Base-by-base conservation (phyloP, 2,329 filamentous ascomycete species). In the Colletotrichum paranaense region DNA sequence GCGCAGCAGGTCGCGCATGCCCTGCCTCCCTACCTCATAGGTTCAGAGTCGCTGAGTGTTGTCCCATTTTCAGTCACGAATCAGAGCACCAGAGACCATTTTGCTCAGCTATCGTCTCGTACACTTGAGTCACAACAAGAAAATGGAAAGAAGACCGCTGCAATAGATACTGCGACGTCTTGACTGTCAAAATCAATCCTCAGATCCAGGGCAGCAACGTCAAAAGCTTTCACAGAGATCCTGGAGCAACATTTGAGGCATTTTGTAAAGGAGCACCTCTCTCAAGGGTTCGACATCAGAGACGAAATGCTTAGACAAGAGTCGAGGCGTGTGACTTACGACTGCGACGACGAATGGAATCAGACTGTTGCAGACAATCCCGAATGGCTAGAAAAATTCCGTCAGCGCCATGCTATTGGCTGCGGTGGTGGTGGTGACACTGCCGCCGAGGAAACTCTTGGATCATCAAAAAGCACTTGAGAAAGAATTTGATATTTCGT, bases 281-380 rank as follows among this genome's bases (percentile, higher is more conserved):
- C 63, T 2, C 56, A 19, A 2, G 62, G 68, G 19, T 5, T 69
- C 32, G 5, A 57, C 66, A 22, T 16, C 16, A 79, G 74, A 0
- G 79, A 81, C 22, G 75, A 76, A 4, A 80, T 81, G 76, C 77
- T 81, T 5, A 75, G 79, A 16, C 65, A 75, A 0, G 78, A 80
- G 42, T 76, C 78, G 3, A 76, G 78, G 16, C 74, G 75, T 11
- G 65, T 81, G 5, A 75, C 78, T 19, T 80, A 78, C 35, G 75
- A 77, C 12, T 75, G 68, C 1, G 70, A 73, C 0, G 79, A 80
- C 7, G 72, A 76, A 0, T 79, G 75, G 75, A 77, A 80, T 26
- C 77, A 79, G 22, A 80, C 78, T 0, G 73, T 81, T 53, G 78
- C 79, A 3, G 78, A 80, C 9, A 79, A 80, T 24, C 62, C 60